Conservation (phyloP, 2,329 filamentous ascomycete species). For the Esteya vermicola region DNA sequence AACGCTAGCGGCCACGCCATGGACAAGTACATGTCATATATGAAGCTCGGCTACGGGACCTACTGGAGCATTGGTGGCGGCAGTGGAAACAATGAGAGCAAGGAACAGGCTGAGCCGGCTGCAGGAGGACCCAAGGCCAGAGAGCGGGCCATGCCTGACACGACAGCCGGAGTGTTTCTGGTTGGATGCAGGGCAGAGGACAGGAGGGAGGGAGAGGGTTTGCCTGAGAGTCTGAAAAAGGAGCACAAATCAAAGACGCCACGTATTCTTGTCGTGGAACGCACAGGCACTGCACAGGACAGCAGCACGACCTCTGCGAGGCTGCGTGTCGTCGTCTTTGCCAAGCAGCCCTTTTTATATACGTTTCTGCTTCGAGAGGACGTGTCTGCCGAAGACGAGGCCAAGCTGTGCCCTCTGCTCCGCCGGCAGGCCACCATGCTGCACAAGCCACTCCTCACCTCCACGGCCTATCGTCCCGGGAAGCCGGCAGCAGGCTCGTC, state of each 20-base stretch:
- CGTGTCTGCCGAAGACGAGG: neutral
- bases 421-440: constrained; percentile 39
- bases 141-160: too few species aligned
- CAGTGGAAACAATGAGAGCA: constrained; percentile 3
- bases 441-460: constrained; percentile 38
- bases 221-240: too few species aligned
- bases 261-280: too few species aligned
- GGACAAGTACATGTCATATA: constrained; percentile 45
- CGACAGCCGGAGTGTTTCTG: too few species aligned
- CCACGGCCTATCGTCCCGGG: constrained; percentile 42
- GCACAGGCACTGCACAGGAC: too few species aligned
- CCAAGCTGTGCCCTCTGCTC: constrained; percentile 4
- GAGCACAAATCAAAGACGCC: too few species aligned
- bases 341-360: constrained; percentile 63
- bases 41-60: constrained; percentile 55
- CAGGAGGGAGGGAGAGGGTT: too few species aligned
- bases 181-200: too few species aligned
- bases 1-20: constrained; percentile 19
- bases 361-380: constrained; percentile 51
- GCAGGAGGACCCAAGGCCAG: neutral
- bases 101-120: neutral
- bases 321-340: constrained; percentile 58
- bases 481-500: constrained; percentile 19
- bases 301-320: too few species aligned
- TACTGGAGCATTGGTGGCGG: constrained; percentile 40